Evolutionary conservation across 495 filamentous ascomycete genomes (phyloP), one percentile per base, ranked within the genome.

Genomic region (Neurospora sp.): DNA sequence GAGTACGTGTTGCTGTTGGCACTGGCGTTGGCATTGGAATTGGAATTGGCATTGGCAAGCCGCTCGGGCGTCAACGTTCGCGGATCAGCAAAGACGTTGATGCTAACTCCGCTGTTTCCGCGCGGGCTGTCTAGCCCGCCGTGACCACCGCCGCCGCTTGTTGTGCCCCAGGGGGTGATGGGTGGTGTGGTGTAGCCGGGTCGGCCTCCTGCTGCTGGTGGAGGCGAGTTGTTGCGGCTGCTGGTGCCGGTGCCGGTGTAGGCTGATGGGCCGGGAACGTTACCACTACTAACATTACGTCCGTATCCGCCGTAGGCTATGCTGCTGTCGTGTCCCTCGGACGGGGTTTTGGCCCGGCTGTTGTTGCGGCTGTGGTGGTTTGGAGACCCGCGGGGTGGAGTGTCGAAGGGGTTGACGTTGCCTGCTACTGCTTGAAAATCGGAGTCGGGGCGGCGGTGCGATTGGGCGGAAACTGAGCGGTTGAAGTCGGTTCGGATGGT

Each of bases 21-120:
- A 39, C 75, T 44, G 20, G 14, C 39, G 23, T 16, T 16, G 74
- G 42, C 14, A 72, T 69, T 48, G 74, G 27, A 20, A 48, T 59
- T 69, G 20, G 71, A 27, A 62, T 37, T 11, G 27, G 39, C 70
- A 31, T 74, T 48, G 20, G 59, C 72, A 27, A 72, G 73, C 54
- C 70, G 18, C 42, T 79, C 76, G 4, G 78, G 77, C 70, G 71
- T 81, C 38, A 86, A 75, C 7, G 80, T 83, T 18, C 79, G 83
- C 11, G 88, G 88, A 71, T 92, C 91, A 6, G 90, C 88, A 80
- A 91, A 93, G 16, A 94, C 85, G 75, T 89, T 88, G 77, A 93
- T 93, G 80, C 88, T 90, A 79, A 91, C 89, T 40, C 79, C 80
- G 76, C 90, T 91, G 2, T 85, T 84, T 77, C 89, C 85, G 3